Conservation (phyloP, 2,329 filamentous ascomycete genomes). For the Colletotrichum costaricense region DNA sequence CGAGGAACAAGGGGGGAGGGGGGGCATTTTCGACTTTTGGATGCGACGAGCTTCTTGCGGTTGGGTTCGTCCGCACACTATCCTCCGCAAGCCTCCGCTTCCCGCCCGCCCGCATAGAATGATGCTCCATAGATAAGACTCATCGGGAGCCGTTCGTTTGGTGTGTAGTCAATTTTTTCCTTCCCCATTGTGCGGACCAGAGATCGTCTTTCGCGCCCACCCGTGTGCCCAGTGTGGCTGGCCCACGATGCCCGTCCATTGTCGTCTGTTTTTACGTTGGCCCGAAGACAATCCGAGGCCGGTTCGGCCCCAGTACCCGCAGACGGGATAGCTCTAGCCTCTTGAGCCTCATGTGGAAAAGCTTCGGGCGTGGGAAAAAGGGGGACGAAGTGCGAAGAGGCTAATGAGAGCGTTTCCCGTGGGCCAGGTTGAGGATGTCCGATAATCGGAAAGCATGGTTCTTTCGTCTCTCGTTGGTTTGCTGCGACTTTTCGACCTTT, state of each 20-base stretch:
- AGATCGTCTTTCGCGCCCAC: not conserved
- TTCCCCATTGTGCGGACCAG: conserved; percentile 18
- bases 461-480: not conserved
- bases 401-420: no score
- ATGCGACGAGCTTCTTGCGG: conserved; percentile 12
- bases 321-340: conserved; percentile 3
- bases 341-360: conserved; percentile 6
- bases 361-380: not conserved
- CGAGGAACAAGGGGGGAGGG: not conserved
- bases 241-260: not conserved
- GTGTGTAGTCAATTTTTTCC: not conserved
- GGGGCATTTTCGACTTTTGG: not conserved
- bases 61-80: conserved; percentile 23
- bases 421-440: conserved; percentile 1
- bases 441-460: not conserved
- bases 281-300: conserved; percentile 10
- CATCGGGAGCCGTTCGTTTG: not conserved
- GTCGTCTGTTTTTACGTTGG: not conserved
- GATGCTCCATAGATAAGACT: conserved; percentile 33
- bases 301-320: conserved; percentile 16
- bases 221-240: not conserved
- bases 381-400: no score
- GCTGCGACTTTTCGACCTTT: no score
- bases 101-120: not conserved
- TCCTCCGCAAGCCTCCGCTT: conserved; percentile 12